Base-by-base conservation (phyloP, 768 basidiomycete species). In the Termitomyces sp. region DNA sequence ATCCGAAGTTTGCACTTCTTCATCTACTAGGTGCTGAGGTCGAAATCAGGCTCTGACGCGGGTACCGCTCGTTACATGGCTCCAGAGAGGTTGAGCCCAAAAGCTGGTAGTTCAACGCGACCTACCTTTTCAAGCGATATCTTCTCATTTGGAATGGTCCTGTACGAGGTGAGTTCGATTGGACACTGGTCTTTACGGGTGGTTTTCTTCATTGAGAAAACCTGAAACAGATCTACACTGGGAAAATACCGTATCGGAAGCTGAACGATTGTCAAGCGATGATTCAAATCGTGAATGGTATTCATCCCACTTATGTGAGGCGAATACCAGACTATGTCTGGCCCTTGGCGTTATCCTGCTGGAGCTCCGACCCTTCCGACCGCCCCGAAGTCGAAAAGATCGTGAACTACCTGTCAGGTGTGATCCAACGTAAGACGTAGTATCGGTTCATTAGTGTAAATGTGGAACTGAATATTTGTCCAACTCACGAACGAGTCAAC, bases 101-200 rank as follows among this genome's bases (percentile, higher is more conserved):
- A 33, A 15, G 33, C 9, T 0, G 23, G n/a, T 11, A 15, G 2
- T n/a, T 57, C 56, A 16, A 35, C 52, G 12, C 23, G 31, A 11
- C 38, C 56, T 0, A 57, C 56, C 7, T 57, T 53, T 23, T 11
- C 52, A 4, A 57, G 56, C 20, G 56, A 57, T 29, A 27, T 57
- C 7, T 58, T 53, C 18, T 44, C 52, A 2, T 58, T 53, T n/a
- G 56, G 52, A 18, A 58, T 58, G 52, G 42, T 53, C 20, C 39
- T 57, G 12, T 53, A 57, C 27, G 56, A 57, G 41, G 56, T 57
- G 10, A 7, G 52, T 29, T 25, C 7, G n/a, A 23, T 15, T 29
- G 29, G 9, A 1, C 7, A 3, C 5, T 25, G 5, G 11, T 32
- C 7, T 31, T 33, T 22, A 29, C 7, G 3, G 15, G 38, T n/a